A percentile compares a stretch with the other conserved stretches of the same genome.
phyloP scores from a whole-genome alignment of 495 filamentous ascomycete species.

The Penicillium bialowiezense region DNA sequence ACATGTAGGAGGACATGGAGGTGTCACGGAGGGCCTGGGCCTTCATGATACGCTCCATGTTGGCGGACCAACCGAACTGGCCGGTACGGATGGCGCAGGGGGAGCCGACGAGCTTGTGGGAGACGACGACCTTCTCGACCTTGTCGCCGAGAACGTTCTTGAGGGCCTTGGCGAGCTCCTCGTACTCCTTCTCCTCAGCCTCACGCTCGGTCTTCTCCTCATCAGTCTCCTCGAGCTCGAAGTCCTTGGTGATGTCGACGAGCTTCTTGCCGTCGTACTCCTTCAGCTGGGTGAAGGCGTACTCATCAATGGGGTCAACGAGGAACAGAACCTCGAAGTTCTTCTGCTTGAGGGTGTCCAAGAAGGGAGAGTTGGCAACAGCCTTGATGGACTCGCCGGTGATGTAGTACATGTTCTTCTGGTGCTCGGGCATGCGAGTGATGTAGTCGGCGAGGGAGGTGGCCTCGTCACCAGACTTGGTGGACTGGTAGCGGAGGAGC shows the following conservation, averaged over 20 bases:
- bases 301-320: slow-evolving; percentile 99
- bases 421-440: slow-evolving; percentile 98
- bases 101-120: slow-evolving; percentile 92
- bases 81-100: slow-evolving; percentile 99
- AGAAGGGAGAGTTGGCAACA: slow-evolving; percentile 95
- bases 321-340: slow-evolving; percentile 99
- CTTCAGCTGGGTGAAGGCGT: slow-evolving; percentile 99
- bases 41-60: slow-evolving; percentile 99
- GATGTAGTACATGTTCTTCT: slow-evolving; percentile 99
- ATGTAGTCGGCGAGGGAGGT: slow-evolving; percentile 96
- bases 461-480: slow-evolving; percentile 93
- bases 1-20: slow-evolving; percentile 99
- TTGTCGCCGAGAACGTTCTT: slow-evolving; percentile 99
- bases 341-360: slow-evolving; percentile 99
- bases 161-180: slow-evolving; percentile 86
- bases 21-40: slow-evolving; percentile 99
- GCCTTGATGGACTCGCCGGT: slow-evolving; percentile 99
- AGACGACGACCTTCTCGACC: slow-evolving; percentile 99
- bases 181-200: slow-evolving; percentile 96
- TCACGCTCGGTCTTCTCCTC: slow-evolving; percentile 98
- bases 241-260: slow-evolving; percentile 99
- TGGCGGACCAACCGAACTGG: slow-evolving; percentile 99
- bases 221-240: slow-evolving; percentile 99
- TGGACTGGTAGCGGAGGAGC: slow-evolving; percentile 97
- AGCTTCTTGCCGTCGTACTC: slow-evolving; percentile 99